Conservation (phyloP, 2,329 filamentous ascomycete species). For the Bipolaris sorokiniana region DNA sequence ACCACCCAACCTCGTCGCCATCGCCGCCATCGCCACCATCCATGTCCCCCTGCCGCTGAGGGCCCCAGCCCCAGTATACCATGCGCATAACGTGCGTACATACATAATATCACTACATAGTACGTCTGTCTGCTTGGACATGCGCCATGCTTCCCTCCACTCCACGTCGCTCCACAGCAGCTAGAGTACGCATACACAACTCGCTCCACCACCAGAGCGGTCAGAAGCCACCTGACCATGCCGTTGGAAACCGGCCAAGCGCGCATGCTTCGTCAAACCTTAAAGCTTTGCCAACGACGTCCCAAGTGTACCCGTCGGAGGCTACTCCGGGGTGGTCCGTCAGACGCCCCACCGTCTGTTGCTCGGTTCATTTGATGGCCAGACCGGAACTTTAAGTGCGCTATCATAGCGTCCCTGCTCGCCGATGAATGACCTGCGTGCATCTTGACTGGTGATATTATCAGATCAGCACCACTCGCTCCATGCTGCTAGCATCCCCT, state of each 20-base stretch:
- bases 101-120: too few relatives aligned
- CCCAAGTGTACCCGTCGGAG: conserved; percentile 22
- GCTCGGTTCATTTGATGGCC: conserved; percentile 4
- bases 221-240: conserved; percentile 20
- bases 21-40: not conserved
- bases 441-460: not conserved
- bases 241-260: conserved; percentile 17
- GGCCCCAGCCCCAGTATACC: too few relatives aligned
- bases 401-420: conserved; percentile 3
- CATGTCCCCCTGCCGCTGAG: not conserved
- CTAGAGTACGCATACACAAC: not conserved
- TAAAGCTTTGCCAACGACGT: conserved; percentile 8
- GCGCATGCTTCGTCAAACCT: conserved; percentile 2
- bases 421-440: conserved; percentile 2
- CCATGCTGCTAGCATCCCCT: not conserved
- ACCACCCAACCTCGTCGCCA: too few relatives aligned
- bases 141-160: conserved; percentile 1
- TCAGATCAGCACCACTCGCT: conserved; percentile 2
- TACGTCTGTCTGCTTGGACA: not conserved
- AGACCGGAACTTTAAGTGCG: conserved; percentile 14
- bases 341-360: conserved; percentile 10
- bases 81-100: too few relatives aligned
- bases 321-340: conserved; percentile 26
- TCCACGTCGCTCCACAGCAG: not conserved
- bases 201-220: conserved; percentile 8